Percentiles rank a stretch among this genome's conserved stretches.
phyloP scores from a whole-genome alignment of 1,284 basidiomycete genomes.

The Ceratobasidium sp. region DNA sequence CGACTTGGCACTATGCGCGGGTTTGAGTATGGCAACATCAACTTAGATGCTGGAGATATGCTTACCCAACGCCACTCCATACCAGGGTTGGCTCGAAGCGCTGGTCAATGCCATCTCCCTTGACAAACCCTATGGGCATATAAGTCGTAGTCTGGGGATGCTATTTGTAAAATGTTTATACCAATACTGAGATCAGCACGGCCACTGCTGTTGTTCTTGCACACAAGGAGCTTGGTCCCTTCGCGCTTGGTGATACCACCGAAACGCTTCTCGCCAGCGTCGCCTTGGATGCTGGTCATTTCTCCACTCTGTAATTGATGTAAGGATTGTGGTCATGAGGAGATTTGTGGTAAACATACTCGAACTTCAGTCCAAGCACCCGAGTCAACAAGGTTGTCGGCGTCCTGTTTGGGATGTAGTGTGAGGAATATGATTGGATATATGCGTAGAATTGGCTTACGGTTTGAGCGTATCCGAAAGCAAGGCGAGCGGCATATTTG shows the following conservation, averaged over 20 bases:
- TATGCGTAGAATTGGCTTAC: background rate
- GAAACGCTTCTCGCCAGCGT: slow-evolving; percentile 21
- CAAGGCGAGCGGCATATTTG: slow-evolving; percentile 4
- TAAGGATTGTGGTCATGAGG: background rate
- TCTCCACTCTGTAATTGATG: slow-evolving; percentile 24
- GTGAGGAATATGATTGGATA: background rate
- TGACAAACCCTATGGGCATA: slow-evolving; percentile 5
- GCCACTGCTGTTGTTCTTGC: slow-evolving; percentile 39
- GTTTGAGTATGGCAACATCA: background rate
- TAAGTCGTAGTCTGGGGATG: background rate
- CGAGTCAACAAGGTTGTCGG: slow-evolving; percentile 19
- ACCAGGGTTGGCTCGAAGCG: slow-evolving; percentile 9
- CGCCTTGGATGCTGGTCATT: slow-evolving; percentile 14
- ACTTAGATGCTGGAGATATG: background rate
- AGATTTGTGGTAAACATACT: background rate
- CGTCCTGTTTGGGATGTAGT: background rate
- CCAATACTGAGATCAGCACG: slow-evolving; percentile 42
- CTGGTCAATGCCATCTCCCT: slow-evolving; percentile 34
- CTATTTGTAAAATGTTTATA: background rate
- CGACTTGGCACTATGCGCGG: slow-evolving; percentile 19
- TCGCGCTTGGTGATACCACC: slow-evolving; percentile 17
- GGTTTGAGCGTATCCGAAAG: slow-evolving; percentile 32
- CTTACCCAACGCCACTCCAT: slow-evolving; percentile 37
- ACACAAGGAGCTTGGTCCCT: slow-evolving; percentile 33
- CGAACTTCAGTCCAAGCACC: slow-evolving; percentile 35